Evolutionary conservation across 2,329 filamentous ascomycete species (phyloP).

Genomic region (Colletotrichum zoysiae): DNA sequence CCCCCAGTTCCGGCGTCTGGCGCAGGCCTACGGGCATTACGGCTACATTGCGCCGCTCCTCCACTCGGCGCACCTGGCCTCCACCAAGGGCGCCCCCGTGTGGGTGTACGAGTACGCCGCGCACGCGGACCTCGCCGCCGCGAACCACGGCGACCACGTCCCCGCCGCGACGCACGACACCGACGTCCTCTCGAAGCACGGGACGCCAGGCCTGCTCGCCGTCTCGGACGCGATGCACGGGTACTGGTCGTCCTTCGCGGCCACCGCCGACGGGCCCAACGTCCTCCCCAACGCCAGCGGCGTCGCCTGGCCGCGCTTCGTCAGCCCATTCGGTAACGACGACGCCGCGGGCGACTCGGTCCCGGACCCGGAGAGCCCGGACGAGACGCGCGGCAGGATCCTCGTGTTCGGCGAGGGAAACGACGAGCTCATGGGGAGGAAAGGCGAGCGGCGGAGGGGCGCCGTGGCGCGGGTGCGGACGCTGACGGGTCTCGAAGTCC

Average conservation of each 20-base stretch:
- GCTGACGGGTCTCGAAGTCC: constrained; percentile 58
- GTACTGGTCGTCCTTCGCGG: constrained; percentile 56
- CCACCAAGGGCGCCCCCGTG: constrained; percentile 49
- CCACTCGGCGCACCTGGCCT: constrained; percentile 66
- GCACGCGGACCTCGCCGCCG: constrained; percentile 53
- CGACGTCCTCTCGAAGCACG: constrained; percentile 51
- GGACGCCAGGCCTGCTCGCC: constrained; percentile 58
- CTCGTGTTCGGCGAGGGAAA: constrained; percentile 72
- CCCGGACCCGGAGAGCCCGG: constrained; percentile 23
- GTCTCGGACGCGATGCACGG: constrained; percentile 52
- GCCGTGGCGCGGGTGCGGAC: constrained; percentile 57
- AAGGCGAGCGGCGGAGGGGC: constrained; percentile 54
- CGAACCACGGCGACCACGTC: constrained; percentile 63
- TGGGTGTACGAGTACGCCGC: constrained; percentile 73
- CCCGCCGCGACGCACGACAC: constrained; percentile 59
- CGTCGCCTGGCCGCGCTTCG: constrained; percentile 58
- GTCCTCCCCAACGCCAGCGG: constrained; percentile 33
- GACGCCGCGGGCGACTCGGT: constrained; percentile 25
- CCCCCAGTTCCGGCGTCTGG: constrained; percentile 67
- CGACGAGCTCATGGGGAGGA: constrained; percentile 59
- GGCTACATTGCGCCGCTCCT: constrained; percentile 74
- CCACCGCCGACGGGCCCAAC: constrained; percentile 33
- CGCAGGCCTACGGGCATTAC: constrained; percentile 73
- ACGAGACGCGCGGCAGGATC: constrained; percentile 50
- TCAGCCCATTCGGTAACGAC: constrained; percentile 53